Conservation (phyloP, 768 basidiomycete genomes). For the Kwoniella botswanensis region DNA sequence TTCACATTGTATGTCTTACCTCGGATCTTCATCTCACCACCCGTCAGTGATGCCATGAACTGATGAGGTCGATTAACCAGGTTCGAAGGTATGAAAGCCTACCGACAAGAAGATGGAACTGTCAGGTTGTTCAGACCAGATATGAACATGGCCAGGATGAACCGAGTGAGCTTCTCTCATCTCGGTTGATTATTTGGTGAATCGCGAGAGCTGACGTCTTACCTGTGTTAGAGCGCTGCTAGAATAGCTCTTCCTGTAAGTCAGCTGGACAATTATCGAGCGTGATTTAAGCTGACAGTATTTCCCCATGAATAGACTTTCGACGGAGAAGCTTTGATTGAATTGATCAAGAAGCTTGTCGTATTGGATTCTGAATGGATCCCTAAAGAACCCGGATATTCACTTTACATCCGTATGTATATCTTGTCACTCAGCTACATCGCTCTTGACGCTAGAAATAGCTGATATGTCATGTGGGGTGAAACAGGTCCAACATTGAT, state of each 20-base stretch:
- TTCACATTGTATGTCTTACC: conserved; percentile 66
- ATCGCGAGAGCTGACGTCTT: too few species aligned
- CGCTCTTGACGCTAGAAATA: not conserved
- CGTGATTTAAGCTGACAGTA: not conserved
- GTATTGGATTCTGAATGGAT: conserved; percentile 87
- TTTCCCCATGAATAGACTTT: conserved; percentile 64
- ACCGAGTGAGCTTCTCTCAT: conserved; percentile 58
- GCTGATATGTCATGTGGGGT: not conserved
- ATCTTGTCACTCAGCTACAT: conserved; percentile 58
- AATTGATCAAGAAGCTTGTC: conserved; percentile 85
- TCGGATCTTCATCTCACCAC: not conserved
- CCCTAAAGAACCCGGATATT: conserved; percentile 82
- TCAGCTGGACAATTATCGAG: not conserved
- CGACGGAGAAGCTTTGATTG: conserved; percentile 72
- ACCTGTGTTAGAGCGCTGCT: conserved; percentile 64
- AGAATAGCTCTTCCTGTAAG: conserved; percentile 72
- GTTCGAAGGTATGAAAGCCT: conserved; percentile 94
- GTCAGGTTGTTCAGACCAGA: conserved; percentile 89
- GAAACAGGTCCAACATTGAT: conserved; percentile 62
- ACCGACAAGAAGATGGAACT: conserved; percentile 72
- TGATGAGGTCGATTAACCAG: conserved; percentile 19
- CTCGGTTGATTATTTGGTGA: too few species aligned
- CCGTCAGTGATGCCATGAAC: not conserved
- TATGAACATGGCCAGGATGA: conserved; percentile 98
- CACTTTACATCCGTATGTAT: conserved; percentile 86